Base-by-base conservation (phyloP, 2,329 filamentous ascomycete genomes). In the Neofusicoccum parvum region DNA sequence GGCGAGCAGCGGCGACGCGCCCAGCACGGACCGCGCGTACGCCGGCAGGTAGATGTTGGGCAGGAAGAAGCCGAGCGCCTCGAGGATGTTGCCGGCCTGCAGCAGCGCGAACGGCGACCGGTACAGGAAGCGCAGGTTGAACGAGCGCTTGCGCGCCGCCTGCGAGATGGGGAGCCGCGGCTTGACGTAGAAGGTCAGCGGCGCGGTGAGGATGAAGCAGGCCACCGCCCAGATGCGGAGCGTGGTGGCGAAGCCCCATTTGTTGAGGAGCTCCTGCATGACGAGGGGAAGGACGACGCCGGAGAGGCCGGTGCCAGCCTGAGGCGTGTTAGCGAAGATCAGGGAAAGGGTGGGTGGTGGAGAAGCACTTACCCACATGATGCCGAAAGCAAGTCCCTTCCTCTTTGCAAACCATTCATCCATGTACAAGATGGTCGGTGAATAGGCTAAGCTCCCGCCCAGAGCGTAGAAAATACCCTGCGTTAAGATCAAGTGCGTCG, bases 391-490 rank as follows among this genome's bases (percentile, higher is more conserved):
- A 39, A 87, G 73, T 2, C 86, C 85, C 54, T 86, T 86, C 49
- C 82, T 81, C 48, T 77, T 79, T 23, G 86, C 80, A 72, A 88
- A 89, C 86, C 86, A 89, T 72, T 88, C 84, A 67, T 88, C 84
- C 68, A 89, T 78, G 74, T 87, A 88, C 39, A 84, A 69, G 36
- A 88, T 81, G 69, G 83, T 85, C 0, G 87, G 86, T 32, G 81
- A 82, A 72, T 87, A 88, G 6, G 82, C 77, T 50, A 87, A 78
- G 15, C 81, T 78, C 17, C 86, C 86, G 20, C 87, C 87, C 11
- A 88, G 69, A 41, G 82, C 87, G 70, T 87, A 90, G 34, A 89
- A 73, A 11, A 89, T 73, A 1, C 88, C 88, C 71, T 90, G 88
- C 0, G 84, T 87, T 5, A 81, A 71, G 67, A 90, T 85, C 39